phyloP scores from a whole-genome alignment of 495 filamentous ascomycete genomes.

The Penicillium arizonense region DNA sequence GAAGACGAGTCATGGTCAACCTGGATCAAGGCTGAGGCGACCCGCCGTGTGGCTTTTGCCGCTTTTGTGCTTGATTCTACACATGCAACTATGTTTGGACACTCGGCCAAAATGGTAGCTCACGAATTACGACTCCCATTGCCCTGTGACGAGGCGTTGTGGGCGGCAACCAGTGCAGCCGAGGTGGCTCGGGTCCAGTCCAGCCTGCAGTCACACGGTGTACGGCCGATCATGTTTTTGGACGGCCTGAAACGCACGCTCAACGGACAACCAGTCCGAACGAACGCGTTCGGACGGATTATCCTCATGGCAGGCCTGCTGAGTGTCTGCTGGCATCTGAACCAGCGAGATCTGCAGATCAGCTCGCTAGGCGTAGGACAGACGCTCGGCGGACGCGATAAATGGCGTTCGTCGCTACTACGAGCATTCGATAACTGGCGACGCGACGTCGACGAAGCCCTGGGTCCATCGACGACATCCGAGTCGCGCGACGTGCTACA shows the following conservation, averaged over 20 bases:
- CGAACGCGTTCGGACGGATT: constrained; percentile 92
- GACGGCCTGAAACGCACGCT: constrained; percentile 90
- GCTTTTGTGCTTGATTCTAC: constrained; percentile 96
- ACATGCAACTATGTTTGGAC: constrained; percentile 97
- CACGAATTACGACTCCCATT: constrained; percentile 92
- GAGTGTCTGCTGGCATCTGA: constrained; percentile 97
- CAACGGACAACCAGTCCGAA: constrained; percentile 81
- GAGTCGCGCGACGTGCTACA: constrained; percentile 87
- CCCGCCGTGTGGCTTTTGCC: constrained; percentile 85
- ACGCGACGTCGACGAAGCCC: constrained; percentile 81
- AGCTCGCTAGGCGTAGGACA: constrained; percentile 77
- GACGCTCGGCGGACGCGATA: constrained; percentile 84
- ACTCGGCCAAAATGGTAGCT: constrained; percentile 95
- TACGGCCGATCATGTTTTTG: constrained; percentile 84
- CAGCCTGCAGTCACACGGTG: constrained; percentile 75
- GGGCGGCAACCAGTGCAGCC: constrained; percentile 85
- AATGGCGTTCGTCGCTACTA: constrained; percentile 86
- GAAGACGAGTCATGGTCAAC: constrained; percentile 95
- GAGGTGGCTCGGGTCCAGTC: constrained; percentile 88
- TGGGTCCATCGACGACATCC: constrained; percentile 50
- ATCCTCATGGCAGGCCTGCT: constrained; percentile 93
- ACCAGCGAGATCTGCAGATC: constrained; percentile 92
- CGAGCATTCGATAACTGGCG: constrained; percentile 95
- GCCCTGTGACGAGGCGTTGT: constrained; percentile 90
- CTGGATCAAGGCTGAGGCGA: constrained; percentile 95